Base-by-base conservation (phyloP, 352 stramenopile genomes). In the Globisporangium ultimum region DNA sequence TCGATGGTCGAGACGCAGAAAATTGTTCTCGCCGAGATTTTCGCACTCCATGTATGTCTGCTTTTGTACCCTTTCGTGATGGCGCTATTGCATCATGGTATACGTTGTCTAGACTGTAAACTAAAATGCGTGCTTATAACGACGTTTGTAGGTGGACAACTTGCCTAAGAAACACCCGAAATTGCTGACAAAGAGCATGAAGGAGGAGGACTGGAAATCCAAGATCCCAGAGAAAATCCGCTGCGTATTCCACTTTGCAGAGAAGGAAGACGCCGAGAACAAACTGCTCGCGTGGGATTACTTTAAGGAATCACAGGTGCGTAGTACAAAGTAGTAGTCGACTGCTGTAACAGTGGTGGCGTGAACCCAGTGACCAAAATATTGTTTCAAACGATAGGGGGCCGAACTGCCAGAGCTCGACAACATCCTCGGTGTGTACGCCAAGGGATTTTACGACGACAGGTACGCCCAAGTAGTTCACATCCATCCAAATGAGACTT, bases 211-310 rank as follows among this genome's bases (percentile, higher is more conserved):
- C 48, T 91, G 74, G 67, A 88, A 80, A 47, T 71, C 76, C 22
- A 89, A 91, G 67, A 72, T 91, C 28, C 73, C 78, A 4, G 81
- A 91, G 63, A 91, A 91, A 64, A 66, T 84, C 48, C 81, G 81
- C 53, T 91, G 81, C 58, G 71, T 88, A 22, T 91, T 83, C 63
- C 74, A 88, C 63, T 91, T 85, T 57, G 72, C 78, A 22, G 68
- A 80, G 52, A 88, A 87, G 49, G 56, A 81, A 48, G 74, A 88
- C 47, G 71, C 87, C 53, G 67, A 76, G 28, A 62, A 61, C 60
- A 86, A 84, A 58, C 84, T 58, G 7, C 62, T 83, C 13, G 67
- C 78, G 38, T 89, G 75, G 74, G 72, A 89, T 28, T 61, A 74
- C 32, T 87, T 91, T 58, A 71, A 78, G 48, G 71, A 82, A 55